Evolutionary conservation across 352 stramenopile genomes (phyloP).

Genomic region (Globisporangium cylindrosporum): DNA sequence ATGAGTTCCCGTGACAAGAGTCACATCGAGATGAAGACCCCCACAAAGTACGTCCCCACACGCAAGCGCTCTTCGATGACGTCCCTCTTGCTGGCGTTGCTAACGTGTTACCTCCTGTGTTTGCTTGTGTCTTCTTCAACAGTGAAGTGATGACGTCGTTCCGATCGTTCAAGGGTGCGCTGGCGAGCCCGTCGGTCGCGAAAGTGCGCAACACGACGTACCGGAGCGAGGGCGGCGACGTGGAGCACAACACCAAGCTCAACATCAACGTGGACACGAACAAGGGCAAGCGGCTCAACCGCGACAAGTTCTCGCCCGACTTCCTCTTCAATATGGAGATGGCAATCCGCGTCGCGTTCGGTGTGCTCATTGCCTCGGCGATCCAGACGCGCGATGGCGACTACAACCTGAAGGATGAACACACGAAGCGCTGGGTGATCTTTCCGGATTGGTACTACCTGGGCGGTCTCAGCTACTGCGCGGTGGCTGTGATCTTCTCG

Average conservation of each 20-base stretch:
- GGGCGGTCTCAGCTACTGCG: constrained; percentile 77
- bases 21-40: neutral
- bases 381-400: constrained; percentile 58
- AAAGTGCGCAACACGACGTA: neutral
- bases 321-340: constrained; percentile 70
- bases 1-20: neutral
- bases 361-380: constrained; percentile 69
- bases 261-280: neutral
- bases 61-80: too few relatives aligned
- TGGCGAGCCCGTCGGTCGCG: neutral
- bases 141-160: neutral
- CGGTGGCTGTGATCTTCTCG: constrained; percentile 75
- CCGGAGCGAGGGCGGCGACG: neutral
- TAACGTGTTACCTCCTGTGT: neutral
- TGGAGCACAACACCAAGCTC: neutral
- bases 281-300: neutral
- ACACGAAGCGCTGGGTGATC: constrained; percentile 68
- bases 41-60: neutral
- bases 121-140: neutral
- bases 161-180: neutral
- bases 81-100: neutral
- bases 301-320: constrained; percentile 21
- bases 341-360: constrained; percentile 58
- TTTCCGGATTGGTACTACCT: constrained; percentile 68
- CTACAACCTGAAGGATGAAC: constrained; percentile 35